Evolutionary conservation across 1,284 basidiomycete species (phyloP).

Genomic region (Ustilago vetiveriae): DNA sequence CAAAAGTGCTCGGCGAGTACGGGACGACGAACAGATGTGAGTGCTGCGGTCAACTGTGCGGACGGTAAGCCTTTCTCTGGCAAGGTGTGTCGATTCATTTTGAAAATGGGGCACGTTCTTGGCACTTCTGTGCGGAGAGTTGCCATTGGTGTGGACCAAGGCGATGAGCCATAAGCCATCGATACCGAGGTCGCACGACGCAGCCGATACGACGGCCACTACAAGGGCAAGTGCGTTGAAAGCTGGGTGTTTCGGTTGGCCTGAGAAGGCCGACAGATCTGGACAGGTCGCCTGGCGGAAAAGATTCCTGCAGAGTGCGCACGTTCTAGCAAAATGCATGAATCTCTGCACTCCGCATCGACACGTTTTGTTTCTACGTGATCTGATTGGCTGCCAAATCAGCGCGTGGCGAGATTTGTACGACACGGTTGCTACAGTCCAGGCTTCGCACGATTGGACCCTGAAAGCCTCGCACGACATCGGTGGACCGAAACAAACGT

Average conservation of each 20-base stretch:
- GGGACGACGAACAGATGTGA: not conserved
- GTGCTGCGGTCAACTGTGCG: not conserved
- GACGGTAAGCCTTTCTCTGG: no score
- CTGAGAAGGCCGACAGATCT: constrained; percentile 6
- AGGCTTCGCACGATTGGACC: not conserved
- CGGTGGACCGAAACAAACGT: no score
- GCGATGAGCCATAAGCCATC: not conserved
- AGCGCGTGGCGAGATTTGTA: not conserved
- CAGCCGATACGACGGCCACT: not conserved
- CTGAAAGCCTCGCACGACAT: not conserved
- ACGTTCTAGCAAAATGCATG: constrained; percentile 28
- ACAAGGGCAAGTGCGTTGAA: not conserved
- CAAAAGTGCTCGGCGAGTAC: constrained; percentile 4
- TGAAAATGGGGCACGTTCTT: constrained; percentile 1
- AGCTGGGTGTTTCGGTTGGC: constrained; percentile 9
- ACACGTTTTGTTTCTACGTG: constrained; percentile 17
- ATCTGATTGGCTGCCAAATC: constrained; percentile 22
- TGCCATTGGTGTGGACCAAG: constrained; percentile 1
- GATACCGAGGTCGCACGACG: constrained; percentile 3
- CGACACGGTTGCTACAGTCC: not conserved
- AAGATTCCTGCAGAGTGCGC: constrained; percentile 27
- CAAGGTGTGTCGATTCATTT: not conserved
- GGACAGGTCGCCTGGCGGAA: constrained; percentile 8
- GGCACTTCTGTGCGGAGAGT: no score
- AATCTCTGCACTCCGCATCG: constrained; percentile 26